Percentiles rank a stretch among this genome's conserved stretches.
Evolutionary conservation across 768 basidiomycete genomes (phyloP).

Genomic region (Pulveroboletus sp.): DNA sequence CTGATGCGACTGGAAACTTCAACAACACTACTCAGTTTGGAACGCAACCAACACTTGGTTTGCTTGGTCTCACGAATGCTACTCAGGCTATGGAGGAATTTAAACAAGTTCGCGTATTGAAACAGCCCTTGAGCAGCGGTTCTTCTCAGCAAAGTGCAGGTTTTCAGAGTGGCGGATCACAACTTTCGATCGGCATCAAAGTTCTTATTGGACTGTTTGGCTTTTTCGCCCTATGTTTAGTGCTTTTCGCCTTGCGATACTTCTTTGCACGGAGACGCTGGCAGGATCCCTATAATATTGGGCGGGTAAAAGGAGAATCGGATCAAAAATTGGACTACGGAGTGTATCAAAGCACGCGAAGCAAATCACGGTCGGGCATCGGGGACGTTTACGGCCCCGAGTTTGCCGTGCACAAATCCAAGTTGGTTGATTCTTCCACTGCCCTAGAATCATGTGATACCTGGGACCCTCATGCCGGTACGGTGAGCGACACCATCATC

Average conservation of each 20-base stretch:
- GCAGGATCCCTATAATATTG: slow-evolving; percentile 12
- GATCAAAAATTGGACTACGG: slow-evolving; percentile 13
- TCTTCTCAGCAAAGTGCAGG: slow-evolving; percentile 5
- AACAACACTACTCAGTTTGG: slow-evolving; percentile 21
- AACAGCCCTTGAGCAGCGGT: slow-evolving; percentile 45
- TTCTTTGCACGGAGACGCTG: slow-evolving; percentile 39
- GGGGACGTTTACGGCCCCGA: slow-evolving; percentile 11
- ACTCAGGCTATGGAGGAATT: slow-evolving; percentile 63
- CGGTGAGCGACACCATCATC: slow-evolving; percentile 28
- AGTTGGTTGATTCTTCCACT: neutral
- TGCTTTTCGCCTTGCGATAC: slow-evolving; percentile 54
- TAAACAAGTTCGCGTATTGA: slow-evolving; percentile 59
- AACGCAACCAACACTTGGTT: slow-evolving; percentile 47
- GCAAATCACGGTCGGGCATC: slow-evolving; percentile 22
- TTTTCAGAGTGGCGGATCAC: slow-evolving; percentile 27
- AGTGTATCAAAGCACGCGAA: slow-evolving; percentile 35
- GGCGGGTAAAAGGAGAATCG: slow-evolving; percentile 13
- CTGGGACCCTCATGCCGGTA: slow-evolving; percentile 22
- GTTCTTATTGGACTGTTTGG: slow-evolving; percentile 55
- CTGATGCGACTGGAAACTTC: slow-evolving; percentile 44
- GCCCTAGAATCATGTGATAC: slow-evolving; percentile 14
- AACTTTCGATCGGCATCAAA: slow-evolving; percentile 54
- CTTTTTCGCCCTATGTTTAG: slow-evolving; percentile 52
- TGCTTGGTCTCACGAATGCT: slow-evolving; percentile 60
- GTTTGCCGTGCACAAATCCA: slow-evolving; percentile 8